These are phyloP conservation scores for Penicillium canariense DNA, from an alignment of 495 filamentous ascomycete genomes.

Conservation along the genomic window DNA sequence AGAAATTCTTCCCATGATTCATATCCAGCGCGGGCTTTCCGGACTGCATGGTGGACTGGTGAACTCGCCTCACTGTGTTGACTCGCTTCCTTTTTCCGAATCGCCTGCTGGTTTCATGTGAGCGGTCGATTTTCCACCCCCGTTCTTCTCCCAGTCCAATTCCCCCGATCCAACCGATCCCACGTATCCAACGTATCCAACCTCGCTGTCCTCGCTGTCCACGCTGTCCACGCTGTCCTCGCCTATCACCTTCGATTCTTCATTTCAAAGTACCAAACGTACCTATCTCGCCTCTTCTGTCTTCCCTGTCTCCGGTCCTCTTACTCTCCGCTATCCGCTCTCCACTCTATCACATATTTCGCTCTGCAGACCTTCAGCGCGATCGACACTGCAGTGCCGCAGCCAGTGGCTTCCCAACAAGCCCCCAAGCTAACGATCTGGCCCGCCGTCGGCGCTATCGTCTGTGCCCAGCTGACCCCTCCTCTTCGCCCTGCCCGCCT, in stretches of 20 bases:
- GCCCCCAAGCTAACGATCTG: slow-evolving; percentile 22
- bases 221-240: background rate
- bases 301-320: background rate
- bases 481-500: slow-evolving; percentile 16
- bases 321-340: background rate
- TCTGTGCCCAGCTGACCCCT: slow-evolving; percentile 2
- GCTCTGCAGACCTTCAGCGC: background rate
- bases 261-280: no score
- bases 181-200: background rate
- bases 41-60: background rate
- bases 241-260: background rate
- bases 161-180: background rate
- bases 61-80: background rate
- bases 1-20: no score
- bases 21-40: no score
- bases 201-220: background rate
- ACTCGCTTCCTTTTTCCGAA: background rate
- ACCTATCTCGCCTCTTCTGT: background rate
- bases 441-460: slow-evolving; percentile 16
- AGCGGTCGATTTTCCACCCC: background rate
- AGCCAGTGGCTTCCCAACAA: background rate
- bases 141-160: background rate
- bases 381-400: slow-evolving; percentile 18
- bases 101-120: background rate
- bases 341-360: slow-evolving; percentile 1